phyloP scores from a whole-genome alignment of 352 stramenopile species.

The Blastocystis hominis region DNA sequence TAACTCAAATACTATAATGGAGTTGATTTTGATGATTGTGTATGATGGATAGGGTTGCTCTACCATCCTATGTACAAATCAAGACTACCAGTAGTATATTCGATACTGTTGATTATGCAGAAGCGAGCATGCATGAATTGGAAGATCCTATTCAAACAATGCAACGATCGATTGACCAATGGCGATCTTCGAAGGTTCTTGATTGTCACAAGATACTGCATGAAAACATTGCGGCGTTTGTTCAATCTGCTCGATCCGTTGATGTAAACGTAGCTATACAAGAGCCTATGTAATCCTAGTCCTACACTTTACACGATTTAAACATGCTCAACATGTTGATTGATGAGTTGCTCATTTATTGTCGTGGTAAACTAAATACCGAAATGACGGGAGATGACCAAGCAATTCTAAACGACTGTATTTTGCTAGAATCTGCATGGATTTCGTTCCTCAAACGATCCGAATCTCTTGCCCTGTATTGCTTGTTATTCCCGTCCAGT shows the following conservation, averaged over 20 bases:
- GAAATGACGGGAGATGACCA: neutral
- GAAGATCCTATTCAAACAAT: neutral
- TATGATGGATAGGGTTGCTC: neutral
- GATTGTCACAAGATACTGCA: neutral
- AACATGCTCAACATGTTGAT: neutral
- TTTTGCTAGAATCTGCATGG: neutral
- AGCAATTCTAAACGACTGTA: neutral
- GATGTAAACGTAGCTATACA: neutral
- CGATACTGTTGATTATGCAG: too few species aligned
- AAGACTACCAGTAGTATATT: neutral
- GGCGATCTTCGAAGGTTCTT: slow-evolving; percentile 1
- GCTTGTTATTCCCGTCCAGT: neutral
- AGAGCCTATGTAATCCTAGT: neutral
- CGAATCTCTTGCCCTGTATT: neutral
- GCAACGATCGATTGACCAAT: neutral
- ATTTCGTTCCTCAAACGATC: neutral
- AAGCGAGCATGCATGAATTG: neutral
- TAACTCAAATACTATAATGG: neutral
- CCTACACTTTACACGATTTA: neutral
- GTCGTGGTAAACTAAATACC: neutral
- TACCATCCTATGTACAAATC: neutral
- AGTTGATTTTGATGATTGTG: neutral
- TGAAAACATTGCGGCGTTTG: neutral
- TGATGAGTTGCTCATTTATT: neutral
- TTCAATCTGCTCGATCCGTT: neutral